phyloP scores from a whole-genome alignment of 2,329 filamentous ascomycete genomes.

The Periconia sp. region DNA sequence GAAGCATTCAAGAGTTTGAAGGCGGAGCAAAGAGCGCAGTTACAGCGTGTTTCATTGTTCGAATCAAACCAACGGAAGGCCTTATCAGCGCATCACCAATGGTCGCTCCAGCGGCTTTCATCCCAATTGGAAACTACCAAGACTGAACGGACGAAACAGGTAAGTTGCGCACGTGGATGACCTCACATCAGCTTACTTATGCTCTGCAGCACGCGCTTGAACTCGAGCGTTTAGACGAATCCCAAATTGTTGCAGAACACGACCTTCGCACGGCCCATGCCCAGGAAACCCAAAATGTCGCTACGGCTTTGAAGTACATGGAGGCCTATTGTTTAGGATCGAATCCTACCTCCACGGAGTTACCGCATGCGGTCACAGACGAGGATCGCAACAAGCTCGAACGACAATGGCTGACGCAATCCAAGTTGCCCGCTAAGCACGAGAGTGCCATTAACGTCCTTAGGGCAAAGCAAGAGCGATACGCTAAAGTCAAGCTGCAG shows the following conservation, averaged over 20 bases:
- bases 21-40: slow-evolving; percentile 36
- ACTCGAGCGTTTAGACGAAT: slow-evolving; percentile 52
- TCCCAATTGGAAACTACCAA: slow-evolving; percentile 26
- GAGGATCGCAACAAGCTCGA: slow-evolving; percentile 52
- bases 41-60: slow-evolving; percentile 36
- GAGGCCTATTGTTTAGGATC: slow-evolving; percentile 54
- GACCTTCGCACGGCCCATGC: slow-evolving; percentile 50
- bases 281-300: slow-evolving; percentile 50
- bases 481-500: slow-evolving; percentile 41
- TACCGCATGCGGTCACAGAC: slow-evolving; percentile 48
- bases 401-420: slow-evolving; percentile 45
- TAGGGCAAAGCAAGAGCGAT: slow-evolving; percentile 51
- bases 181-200: slow-evolving; percentile 23
- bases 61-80: slow-evolving; percentile 41
- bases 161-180: slow-evolving; percentile 18
- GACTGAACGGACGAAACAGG: slow-evolving; percentile 33
- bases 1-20: slow-evolving; percentile 35
- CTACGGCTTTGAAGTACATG: slow-evolving; percentile 55
- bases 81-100: slow-evolving; percentile 31
- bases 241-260: slow-evolving; percentile 51
- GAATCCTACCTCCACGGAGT: slow-evolving; percentile 26
- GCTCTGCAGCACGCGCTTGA: slow-evolving; percentile 43
- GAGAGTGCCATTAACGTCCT: slow-evolving; percentile 55
- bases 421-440: slow-evolving; percentile 51
- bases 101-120: slow-evolving; percentile 26